Percentiles rank a stretch among this genome's conserved stretches.
Evolutionary conservation across 208 protist species (phyloP).

Genomic region (Herpetomonas samuelpessoai): DNA sequence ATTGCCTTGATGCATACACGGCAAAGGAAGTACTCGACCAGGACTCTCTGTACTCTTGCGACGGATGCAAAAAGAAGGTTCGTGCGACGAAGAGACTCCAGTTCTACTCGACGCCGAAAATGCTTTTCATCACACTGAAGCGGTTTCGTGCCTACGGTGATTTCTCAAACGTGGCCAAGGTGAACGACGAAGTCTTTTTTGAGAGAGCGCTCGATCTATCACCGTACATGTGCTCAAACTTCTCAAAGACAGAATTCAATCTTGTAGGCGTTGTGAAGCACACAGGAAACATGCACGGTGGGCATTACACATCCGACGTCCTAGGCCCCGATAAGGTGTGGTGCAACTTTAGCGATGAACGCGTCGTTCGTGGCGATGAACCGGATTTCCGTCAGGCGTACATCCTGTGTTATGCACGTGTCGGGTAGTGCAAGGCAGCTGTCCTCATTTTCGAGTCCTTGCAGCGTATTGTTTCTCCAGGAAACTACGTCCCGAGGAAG

Average conservation of each 20-base stretch:
- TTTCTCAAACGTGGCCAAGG: constrained; percentile 75
- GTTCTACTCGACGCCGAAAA: constrained; percentile 65
- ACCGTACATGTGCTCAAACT: constrained; percentile 56
- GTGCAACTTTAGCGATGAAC: constrained; percentile 84
- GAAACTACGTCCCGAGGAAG: no score
- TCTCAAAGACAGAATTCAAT: constrained; percentile 54
- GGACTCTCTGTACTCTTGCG: constrained; percentile 67
- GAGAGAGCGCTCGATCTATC: constrained; percentile 58
- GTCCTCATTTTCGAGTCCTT: no score
- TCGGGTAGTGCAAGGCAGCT: not conserved
- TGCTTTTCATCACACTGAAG: constrained; percentile 88
- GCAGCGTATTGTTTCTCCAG: no score
- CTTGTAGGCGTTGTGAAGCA: constrained; percentile 91
- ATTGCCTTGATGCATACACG: constrained; percentile 78
- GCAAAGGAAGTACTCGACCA: constrained; percentile 66
- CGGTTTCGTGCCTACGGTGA: constrained; percentile 70
- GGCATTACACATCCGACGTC: constrained; percentile 90
- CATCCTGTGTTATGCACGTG: constrained; percentile 73
- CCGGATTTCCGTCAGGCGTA: constrained; percentile 69
- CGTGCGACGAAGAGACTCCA: constrained; percentile 72
- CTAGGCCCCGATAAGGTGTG: constrained; percentile 60
- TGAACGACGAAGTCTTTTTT: constrained; percentile 60
- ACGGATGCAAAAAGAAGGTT: constrained; percentile 60
- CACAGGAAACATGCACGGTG: constrained; percentile 86
- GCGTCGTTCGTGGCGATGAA: constrained; percentile 22